These are phyloP conservation scores for Microsporum audouinii DNA, from an alignment of 2,329 filamentous ascomycete species.

Conservation along the genomic window DNA sequence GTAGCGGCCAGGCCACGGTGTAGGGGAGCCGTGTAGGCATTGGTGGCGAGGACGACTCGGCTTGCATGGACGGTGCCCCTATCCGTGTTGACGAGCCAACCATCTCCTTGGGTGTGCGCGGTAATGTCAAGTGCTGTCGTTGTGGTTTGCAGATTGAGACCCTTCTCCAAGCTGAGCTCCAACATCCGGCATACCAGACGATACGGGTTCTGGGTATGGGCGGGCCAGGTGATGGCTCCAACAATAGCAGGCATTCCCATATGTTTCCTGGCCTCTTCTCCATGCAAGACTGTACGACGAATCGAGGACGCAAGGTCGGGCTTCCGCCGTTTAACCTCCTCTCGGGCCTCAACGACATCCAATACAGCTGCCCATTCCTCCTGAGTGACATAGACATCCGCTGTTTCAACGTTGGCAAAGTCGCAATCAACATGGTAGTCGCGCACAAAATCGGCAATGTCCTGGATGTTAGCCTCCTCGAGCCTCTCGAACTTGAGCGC, in stretches of 20 bases:
- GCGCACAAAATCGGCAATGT: neutral
- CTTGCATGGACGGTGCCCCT: neutral
- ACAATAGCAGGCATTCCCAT: neutral
- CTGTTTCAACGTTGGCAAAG: neutral
- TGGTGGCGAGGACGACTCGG: neutral
- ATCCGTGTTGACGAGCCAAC: neutral
- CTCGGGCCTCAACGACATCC: neutral
- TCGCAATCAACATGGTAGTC: neutral
- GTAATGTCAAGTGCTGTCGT: neutral
- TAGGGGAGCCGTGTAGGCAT: neutral
- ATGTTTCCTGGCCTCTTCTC: neutral
- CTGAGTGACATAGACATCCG: neutral
- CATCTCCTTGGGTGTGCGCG: neutral
- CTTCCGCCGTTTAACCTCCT: neutral
- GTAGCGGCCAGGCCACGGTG: neutral
- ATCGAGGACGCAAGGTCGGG: neutral
- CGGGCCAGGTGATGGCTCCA: neutral
- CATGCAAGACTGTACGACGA: neutral
- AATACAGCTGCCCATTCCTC: neutral
- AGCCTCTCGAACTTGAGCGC: conserved; percentile 1
- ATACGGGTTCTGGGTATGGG: conserved; percentile 1
- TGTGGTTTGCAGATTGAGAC: neutral
- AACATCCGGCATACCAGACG: neutral
- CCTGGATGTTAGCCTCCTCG: neutral
- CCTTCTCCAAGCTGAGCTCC: neutral